Evolutionary conservation across 345 rosid species (phyloP).

Genomic region (Cochlearia excelsa): DNA sequence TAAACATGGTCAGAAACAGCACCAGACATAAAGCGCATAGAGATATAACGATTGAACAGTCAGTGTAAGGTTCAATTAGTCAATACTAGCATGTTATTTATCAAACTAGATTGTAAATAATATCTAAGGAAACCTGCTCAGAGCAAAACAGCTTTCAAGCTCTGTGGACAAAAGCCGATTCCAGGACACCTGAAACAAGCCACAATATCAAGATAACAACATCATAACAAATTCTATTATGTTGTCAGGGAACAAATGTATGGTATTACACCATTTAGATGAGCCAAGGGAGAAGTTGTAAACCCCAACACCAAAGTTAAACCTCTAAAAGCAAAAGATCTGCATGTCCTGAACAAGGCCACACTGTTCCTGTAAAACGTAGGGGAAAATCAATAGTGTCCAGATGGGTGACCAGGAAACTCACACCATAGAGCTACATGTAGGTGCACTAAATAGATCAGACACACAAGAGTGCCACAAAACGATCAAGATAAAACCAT

Average conservation of each 20-base stretch:
- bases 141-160: conserved; percentile 22
- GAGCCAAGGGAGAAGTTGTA: too few relatives aligned
- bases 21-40: background rate
- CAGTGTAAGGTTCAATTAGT: background rate
- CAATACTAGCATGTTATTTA: background rate
- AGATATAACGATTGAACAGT: conserved; percentile 2
- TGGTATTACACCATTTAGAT: conserved; percentile 31
- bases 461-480: background rate
- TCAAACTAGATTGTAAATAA: conserved; percentile 10
- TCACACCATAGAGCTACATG: conserved; percentile 12
- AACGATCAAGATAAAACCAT: background rate
- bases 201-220: conserved; percentile 23
- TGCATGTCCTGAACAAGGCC: conserved; percentile 39
- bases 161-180: conserved; percentile 19
- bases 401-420: conserved; percentile 23
- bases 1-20: background rate
- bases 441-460: conserved; percentile 11
- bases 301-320: too few relatives aligned
- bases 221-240: conserved; percentile 7
- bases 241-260: conserved; percentile 6
- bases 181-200: conserved; percentile 36
- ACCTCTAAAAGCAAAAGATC: conserved; percentile 3
- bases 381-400: conserved; percentile 47
- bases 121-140: conserved; percentile 27
- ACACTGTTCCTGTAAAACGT: conserved; percentile 61